These are phyloP conservation scores for Thermochaetoides dissita DNA, from an alignment of 2,329 filamentous ascomycete species.

Conservation along the genomic window DNA sequence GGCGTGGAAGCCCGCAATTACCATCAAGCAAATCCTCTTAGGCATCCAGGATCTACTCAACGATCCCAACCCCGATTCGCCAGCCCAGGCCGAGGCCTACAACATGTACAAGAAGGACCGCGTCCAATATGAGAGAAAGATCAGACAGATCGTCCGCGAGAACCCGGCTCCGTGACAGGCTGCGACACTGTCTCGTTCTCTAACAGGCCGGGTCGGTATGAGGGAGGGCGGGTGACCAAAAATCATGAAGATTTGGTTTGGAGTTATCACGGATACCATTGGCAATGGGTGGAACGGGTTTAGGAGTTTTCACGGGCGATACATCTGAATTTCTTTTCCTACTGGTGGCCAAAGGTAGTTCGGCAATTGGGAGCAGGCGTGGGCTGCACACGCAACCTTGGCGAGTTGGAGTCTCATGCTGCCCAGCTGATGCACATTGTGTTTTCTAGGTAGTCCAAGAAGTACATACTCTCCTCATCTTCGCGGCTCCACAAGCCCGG, in stretches of 20 bases:
- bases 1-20: conserved; percentile 96
- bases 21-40: conserved; percentile 91
- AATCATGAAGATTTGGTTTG: conserved; percentile 1
- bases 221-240: too few species aligned
- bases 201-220: background rate
- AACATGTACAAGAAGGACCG: conserved; percentile 90
- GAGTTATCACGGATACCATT: conserved; percentile 13
- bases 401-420: too few species aligned
- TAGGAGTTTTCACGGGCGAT: conserved; percentile 11
- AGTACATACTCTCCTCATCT: too few species aligned
- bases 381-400: background rate
- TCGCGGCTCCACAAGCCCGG: too few species aligned
- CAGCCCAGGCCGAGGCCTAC: conserved; percentile 93
- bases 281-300: conserved; percentile 5
- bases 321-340: conserved; percentile 4
- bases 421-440: too few species aligned
- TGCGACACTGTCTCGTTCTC: background rate
- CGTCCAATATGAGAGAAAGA: conserved; percentile 73
- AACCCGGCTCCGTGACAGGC: conserved; percentile 57
- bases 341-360: conserved; percentile 2
- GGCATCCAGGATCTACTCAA: conserved; percentile 93
- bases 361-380: conserved; percentile 1
- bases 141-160: conserved; percentile 74
- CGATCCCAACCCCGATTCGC: conserved; percentile 92
- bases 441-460: too few species aligned